Conservation (phyloP, 202 grass and related monocot species). For the Elaeis oleifera region DNA sequence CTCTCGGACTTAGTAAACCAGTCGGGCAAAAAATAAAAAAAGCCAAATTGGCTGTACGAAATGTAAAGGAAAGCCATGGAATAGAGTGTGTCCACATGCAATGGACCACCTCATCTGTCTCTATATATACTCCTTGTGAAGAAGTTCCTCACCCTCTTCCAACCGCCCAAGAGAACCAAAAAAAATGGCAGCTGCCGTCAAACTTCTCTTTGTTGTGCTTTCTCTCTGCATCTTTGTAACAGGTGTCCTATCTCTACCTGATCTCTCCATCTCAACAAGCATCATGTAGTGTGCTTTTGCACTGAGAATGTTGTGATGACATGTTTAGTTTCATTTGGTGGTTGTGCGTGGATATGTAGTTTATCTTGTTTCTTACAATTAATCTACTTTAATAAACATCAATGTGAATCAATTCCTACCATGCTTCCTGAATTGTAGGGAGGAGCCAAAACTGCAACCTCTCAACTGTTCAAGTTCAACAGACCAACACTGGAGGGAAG, state of each 20-base stretch:
- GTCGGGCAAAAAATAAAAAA: too few species aligned
- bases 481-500: conserved; percentile 37
- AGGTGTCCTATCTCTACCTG: conserved; percentile 15
- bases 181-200: conserved; percentile 12
- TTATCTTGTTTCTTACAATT: neutral
- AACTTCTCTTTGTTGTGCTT: neutral
- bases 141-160: too few species aligned
- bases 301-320: too few species aligned
- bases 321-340: neutral
- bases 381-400: neutral
- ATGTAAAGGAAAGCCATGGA: too few species aligned
- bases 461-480: conserved; percentile 38
- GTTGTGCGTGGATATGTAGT: neutral
- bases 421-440: conserved; percentile 5
- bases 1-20: too few species aligned
- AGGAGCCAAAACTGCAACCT: conserved; percentile 17
- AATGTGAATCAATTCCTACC: neutral
- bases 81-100: too few species aligned
- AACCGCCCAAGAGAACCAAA: too few species aligned
- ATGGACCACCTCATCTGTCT: too few species aligned
- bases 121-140: too few species aligned
- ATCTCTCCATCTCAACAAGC: neutral
- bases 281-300: too few species aligned
- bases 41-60: too few species aligned
- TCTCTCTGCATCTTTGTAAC: conserved; percentile 14